Conservation (phyloP, 352 stramenopile species). For the Phytopythium oedochilum region DNA sequence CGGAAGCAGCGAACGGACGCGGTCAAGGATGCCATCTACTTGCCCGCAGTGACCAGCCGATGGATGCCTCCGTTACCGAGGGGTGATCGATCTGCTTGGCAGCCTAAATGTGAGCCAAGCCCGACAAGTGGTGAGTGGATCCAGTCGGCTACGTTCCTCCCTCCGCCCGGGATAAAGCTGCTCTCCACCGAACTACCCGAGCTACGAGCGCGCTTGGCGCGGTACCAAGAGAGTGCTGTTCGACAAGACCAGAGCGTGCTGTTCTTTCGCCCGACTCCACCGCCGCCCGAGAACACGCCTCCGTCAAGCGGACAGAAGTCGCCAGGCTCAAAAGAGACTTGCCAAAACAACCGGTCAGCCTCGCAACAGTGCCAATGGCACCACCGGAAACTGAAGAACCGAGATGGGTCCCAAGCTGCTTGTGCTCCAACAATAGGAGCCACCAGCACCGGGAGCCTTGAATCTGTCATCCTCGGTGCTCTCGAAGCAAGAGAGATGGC, state of each 20-base stretch:
- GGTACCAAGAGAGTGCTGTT: neutral
- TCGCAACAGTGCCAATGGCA: neutral
- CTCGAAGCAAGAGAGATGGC: constrained; percentile 8
- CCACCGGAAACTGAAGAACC: neutral
- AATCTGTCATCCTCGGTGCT: constrained; percentile 20
- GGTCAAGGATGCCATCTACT: constrained; percentile 25
- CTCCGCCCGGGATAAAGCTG: constrained; percentile 19
- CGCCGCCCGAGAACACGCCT: neutral
- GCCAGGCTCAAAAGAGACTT: neutral
- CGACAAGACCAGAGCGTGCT: neutral
- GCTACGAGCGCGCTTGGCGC: constrained; percentile 16
- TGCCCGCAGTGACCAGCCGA: constrained; percentile 17
- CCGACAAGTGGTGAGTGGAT: neutral
- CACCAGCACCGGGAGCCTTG: constrained; percentile 23
- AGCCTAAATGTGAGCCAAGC: neutral
- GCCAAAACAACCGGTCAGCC: neutral
- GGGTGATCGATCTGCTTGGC: neutral
- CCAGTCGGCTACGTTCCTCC: neutral
- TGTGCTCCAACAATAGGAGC: neutral
- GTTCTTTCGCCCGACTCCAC: neutral
- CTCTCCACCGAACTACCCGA: constrained; percentile 34
- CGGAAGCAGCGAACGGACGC: constrained; percentile 11
- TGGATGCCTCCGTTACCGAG: neutral
- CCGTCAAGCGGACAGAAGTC: neutral
- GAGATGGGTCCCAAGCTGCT: too few relatives aligned